Evolutionary conservation across 176 grass and related monocot species (phyloP).

Genomic region (Elaeis guineensis): DNA sequence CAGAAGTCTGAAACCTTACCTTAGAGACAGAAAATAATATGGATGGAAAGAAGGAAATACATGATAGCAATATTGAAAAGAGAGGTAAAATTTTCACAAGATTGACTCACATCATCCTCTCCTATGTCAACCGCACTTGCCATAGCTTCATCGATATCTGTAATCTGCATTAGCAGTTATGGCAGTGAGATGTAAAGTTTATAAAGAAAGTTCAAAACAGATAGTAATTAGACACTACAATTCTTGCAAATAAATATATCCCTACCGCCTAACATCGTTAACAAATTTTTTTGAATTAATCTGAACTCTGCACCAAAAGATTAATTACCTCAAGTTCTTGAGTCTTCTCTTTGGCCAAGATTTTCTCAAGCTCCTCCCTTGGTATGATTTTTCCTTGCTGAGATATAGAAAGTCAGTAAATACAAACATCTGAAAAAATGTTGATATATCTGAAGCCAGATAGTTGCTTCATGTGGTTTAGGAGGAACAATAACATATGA

Average conservation of each 20-base stretch:
- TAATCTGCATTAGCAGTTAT: slow-evolving; percentile 33
- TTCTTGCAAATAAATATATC: too few species aligned
- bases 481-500: too few species aligned
- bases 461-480: neutral
- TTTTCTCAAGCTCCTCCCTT: slow-evolving; percentile 65
- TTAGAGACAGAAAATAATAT: too few species aligned
- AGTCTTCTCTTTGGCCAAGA: slow-evolving; percentile 62
- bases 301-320: neutral
- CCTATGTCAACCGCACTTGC: slow-evolving; percentile 92
- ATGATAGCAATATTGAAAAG: too few species aligned
- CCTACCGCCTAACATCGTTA: too few species aligned
- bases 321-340: slow-evolving; percentile 49
- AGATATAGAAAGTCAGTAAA: slow-evolving; percentile 10
- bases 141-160: slow-evolving; percentile 62
- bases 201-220: slow-evolving; percentile 2
- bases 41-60: too few species aligned
- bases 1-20: too few species aligned
- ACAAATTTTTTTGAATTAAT: too few species aligned
- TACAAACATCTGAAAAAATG: neutral
- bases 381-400: slow-evolving; percentile 73
- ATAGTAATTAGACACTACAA: neutral
- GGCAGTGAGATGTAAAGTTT: slow-evolving; percentile 6
- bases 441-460: neutral
- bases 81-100: neutral
- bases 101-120: slow-evolving; percentile 64